phyloP scores from a whole-genome alignment of 441 rosid species.

The Populus tomentosa region DNA sequence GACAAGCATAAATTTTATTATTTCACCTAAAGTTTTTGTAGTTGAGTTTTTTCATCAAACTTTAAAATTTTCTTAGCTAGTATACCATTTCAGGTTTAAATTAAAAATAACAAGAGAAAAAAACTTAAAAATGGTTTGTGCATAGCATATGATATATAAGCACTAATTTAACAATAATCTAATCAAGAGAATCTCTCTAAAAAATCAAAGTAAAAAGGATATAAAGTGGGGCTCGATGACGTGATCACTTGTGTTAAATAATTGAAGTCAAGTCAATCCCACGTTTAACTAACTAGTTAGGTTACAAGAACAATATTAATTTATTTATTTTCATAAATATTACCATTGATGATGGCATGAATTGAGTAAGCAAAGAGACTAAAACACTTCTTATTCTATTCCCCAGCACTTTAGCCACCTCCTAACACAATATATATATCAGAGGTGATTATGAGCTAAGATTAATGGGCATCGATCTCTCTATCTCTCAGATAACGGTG shows the following conservation, averaged over 20 bases:
- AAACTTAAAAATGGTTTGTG: no score
- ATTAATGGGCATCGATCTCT: not conserved
- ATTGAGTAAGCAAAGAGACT: not conserved
- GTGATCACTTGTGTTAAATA: not conserved
- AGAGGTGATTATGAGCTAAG: not conserved
- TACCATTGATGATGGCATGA: not conserved
- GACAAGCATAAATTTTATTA: no score
- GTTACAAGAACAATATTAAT: no score
- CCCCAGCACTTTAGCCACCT: not conserved
- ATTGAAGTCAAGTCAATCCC: not conserved
- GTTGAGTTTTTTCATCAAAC: no score
- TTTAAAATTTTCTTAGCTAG: no score
- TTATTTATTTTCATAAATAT: not conserved
- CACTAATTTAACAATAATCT: no score
- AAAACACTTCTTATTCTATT: not conserved
- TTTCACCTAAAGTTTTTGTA: no score
- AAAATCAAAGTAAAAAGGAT: not conserved
- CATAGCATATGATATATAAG: no score
- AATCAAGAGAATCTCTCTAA: not conserved
- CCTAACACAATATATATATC: not conserved
- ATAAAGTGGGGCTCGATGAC: not conserved
- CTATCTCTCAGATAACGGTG: slow-evolving; percentile 26
- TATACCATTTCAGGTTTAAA: no score
- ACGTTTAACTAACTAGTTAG: not conserved
- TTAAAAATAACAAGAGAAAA: no score